Percentiles rank a stretch among this genome's conserved stretches.
phyloP scores from a whole-genome alignment of 2,329 filamentous ascomycete genomes.

The Colletotrichum salicis region DNA sequence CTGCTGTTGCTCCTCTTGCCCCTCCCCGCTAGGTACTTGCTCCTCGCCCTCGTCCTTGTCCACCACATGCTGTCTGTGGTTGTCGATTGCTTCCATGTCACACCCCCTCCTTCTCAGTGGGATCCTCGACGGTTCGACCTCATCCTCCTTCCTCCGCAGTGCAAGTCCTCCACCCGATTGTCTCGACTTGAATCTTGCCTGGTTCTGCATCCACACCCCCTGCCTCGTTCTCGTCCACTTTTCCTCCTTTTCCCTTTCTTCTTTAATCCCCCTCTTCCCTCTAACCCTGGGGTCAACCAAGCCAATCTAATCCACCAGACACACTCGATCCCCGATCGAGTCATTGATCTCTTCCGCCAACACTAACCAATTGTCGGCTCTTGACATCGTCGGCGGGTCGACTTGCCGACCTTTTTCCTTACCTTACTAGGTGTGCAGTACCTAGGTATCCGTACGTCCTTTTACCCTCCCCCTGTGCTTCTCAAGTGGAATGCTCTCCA shows the following conservation, averaged over 20 bases:
- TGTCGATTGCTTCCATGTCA: slow-evolving; percentile 19
- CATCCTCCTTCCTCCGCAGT: slow-evolving; percentile 10
- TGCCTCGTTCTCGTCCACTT: background rate
- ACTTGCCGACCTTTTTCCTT: slow-evolving; percentile 25
- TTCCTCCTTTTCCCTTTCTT: slow-evolving; percentile 1
- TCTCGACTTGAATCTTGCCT: slow-evolving; percentile 20
- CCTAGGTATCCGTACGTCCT: background rate
- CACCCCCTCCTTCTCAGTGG: background rate
- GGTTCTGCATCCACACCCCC: slow-evolving; percentile 19
- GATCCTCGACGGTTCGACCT: background rate
- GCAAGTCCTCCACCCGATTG: background rate
- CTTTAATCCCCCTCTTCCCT: slow-evolving; percentile 8
- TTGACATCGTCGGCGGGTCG: slow-evolving; percentile 27
- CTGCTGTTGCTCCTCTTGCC: background rate
- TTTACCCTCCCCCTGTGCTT: background rate
- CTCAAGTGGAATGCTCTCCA: background rate
- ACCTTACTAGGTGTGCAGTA: background rate
- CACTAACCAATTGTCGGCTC: slow-evolving; percentile 22
- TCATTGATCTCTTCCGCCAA: slow-evolving; percentile 29
- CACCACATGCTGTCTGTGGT: background rate
- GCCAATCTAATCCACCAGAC: slow-evolving; percentile 20
- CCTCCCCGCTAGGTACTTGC: background rate
- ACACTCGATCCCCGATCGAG: slow-evolving; percentile 31
- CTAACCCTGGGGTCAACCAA: slow-evolving; percentile 30
- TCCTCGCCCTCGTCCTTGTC: background rate